Conservation (phyloP, 2,329 filamentous ascomycete genomes). For the Xylariaceae sp. region DNA sequence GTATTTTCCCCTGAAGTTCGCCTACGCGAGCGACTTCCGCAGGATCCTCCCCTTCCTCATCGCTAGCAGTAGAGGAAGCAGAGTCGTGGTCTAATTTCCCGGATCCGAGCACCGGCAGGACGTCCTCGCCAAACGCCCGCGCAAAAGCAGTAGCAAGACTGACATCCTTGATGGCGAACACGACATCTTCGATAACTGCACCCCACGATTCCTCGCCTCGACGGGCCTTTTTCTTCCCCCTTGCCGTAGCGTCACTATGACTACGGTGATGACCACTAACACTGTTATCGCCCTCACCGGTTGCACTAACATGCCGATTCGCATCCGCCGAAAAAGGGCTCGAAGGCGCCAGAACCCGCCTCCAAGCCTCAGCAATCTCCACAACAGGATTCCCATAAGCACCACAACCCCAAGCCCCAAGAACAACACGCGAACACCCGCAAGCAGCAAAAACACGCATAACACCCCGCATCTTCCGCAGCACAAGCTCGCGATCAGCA, state of each 20-base stretch:
- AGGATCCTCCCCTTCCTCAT: constrained; percentile 21
- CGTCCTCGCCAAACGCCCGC: constrained; percentile 41
- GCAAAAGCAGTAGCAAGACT: constrained; percentile 51
- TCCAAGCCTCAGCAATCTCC: constrained; percentile 56
- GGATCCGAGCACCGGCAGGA: constrained; percentile 32
- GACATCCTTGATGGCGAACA: constrained; percentile 55
- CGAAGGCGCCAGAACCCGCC: constrained; percentile 36
- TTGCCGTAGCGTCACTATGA: constrained; percentile 9
- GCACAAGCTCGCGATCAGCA: constrained; percentile 48
- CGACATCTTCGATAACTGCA: constrained; percentile 46
- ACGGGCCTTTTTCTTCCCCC: constrained; percentile 19
- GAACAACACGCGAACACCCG: constrained; percentile 47
- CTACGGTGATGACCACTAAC: not conserved
- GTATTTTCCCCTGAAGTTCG: constrained; percentile 32
- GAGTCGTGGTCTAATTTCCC: constrained; percentile 11
- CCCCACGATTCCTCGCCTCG: constrained; percentile 35
- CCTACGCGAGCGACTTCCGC: constrained; percentile 10
- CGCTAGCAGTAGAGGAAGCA: constrained; percentile 12
- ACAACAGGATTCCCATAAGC: constrained; percentile 58
- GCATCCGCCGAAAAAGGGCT: not conserved
- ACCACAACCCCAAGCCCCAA: constrained; percentile 63
- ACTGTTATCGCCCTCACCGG: not conserved
- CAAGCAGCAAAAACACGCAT: constrained; percentile 48
- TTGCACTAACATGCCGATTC: no score
- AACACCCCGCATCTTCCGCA: constrained; percentile 55